A percentile compares a stretch with the other conserved stretches of the same genome.
Conservation (phyloP, 2,329 filamentous ascomycete genomes). For the Sclerotinia sclerotiorum region DNA sequence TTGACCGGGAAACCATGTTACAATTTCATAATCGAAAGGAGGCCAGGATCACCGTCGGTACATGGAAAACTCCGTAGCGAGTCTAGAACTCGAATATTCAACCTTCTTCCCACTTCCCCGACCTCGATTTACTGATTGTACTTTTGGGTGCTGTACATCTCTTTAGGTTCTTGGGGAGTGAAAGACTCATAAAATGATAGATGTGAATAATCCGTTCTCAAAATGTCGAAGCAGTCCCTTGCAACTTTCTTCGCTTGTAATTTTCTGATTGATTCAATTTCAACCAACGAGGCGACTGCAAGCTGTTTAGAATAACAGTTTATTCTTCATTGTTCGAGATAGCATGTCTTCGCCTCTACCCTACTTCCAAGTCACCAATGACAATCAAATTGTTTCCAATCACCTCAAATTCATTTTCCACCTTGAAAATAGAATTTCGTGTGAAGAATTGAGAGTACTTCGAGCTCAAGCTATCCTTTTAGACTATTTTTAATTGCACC, state of each 20-base stretch:
- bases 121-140: too few relatives aligned
- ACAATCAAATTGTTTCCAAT: background rate
- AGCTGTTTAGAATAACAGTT: background rate
- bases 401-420: background rate
- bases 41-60: too few relatives aligned
- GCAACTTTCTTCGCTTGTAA: background rate
- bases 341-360: background rate
- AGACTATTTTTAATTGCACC: too few relatives aligned
- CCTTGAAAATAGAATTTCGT: background rate
- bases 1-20: conserved; percentile 15
- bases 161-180: background rate
- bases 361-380: background rate
- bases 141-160: background rate
- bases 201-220: background rate
- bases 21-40: background rate
- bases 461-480: too few relatives aligned
- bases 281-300: background rate
- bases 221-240: background rate
- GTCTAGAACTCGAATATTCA: background rate
- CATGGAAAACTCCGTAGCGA: background rate
- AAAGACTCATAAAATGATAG: background rate
- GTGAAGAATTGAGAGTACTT: too few relatives aligned
- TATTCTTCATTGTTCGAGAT: too few relatives aligned
- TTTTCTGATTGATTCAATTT: background rate
- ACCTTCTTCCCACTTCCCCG: background rate